Evolutionary conservation across 1,284 basidiomycete genomes (phyloP).

Genomic region (Fomitopsis pinicola): DNA sequence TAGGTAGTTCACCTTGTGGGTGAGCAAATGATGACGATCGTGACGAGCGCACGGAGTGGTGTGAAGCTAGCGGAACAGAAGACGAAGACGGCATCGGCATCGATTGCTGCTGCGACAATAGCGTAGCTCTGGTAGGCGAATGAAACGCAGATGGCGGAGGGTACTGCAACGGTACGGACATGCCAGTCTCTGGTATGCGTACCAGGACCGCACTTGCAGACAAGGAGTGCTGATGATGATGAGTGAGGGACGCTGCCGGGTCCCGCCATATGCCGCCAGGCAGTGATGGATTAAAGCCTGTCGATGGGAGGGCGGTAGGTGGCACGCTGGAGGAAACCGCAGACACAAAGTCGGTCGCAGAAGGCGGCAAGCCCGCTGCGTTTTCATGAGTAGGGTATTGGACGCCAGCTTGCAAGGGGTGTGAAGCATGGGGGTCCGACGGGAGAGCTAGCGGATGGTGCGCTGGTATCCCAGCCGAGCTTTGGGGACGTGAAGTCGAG

Average conservation of each 20-base stretch:
- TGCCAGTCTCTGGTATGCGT: constrained; percentile 16
- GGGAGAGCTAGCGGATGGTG: constrained; percentile 23
- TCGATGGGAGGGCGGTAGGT: constrained; percentile 7
- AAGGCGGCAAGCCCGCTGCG: constrained; percentile 6
- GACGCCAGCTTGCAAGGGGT: constrained; percentile 11
- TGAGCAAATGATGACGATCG: constrained; percentile 60
- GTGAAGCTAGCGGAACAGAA: constrained; percentile 32
- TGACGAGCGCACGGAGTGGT: constrained; percentile 41
- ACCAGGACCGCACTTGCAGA: constrained; percentile 30
- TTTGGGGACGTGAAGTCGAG: constrained; percentile 38
- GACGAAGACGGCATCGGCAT: constrained; percentile 22
- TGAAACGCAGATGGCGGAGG: constrained; percentile 12
- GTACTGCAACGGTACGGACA: constrained; percentile 16
- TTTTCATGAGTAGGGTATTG: constrained; percentile 14
- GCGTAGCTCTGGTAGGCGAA: constrained; percentile 15
- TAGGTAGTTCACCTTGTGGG: constrained; percentile 27
- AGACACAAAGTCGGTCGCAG: constrained; percentile 12
- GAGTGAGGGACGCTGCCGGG: constrained; percentile 9
- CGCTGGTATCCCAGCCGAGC: constrained; percentile 32
- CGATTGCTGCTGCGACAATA: constrained; percentile 15
- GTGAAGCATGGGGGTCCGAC: constrained; percentile 20
- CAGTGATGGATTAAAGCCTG: constrained; percentile 8
- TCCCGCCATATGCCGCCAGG: constrained; percentile 21
- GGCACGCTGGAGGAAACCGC: constrained; percentile 10
- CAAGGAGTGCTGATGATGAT: constrained; percentile 24